Evolutionary conservation across 768 basidiomycete species (phyloP), one percentile per base, ranked within the genome.

Genomic region (Mycena capillaripes): DNA sequence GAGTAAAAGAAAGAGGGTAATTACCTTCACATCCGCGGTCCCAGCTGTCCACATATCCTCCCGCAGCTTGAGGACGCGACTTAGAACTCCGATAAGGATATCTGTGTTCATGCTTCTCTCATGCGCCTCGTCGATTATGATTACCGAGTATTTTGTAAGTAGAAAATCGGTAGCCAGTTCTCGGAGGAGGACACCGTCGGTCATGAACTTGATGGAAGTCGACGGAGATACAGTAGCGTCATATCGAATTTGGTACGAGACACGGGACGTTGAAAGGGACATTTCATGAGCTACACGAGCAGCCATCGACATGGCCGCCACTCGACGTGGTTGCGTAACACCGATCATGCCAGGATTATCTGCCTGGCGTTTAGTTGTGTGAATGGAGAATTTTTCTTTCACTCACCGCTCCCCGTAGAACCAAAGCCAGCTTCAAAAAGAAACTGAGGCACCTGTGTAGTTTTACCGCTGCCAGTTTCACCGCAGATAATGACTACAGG

Each of bases 121-220:
- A 81, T 99, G 98, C 0, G 98, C 98, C 81, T 99, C 98, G 73
- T 99, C 98, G 67, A 99, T 95, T 70, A 99, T 93, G 72, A 99
- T 92, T 30, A 98, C 93, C 8, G 95, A 96, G 80, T 99, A 99
- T 81, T 93, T 95, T 52, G 85, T 90, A n/a, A 99, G 86, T n/a
- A 98, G 81, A 81, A 99, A 98, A 79, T 99, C 97, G 16, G 90
- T 90, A 0, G 96, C 93, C 25, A 99, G 86, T 81, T 99, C 98
- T 66, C 98, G 92, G 19, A 99, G 85, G 38, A 99, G 85, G 30
- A 99, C 96, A 84, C 98, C 98, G 77, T 99, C 98, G 8, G 98
- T 99, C 97, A 99, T 98, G 86, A 99, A 99, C 81, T 99, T 98
- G 86, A 99, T 97, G 10, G 92, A 92, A 2, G 98, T 99, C 25